These are phyloP conservation scores for Echites panduratus DNA, from an alignment of 257 asterid species.

Conservation along the genomic window DNA sequence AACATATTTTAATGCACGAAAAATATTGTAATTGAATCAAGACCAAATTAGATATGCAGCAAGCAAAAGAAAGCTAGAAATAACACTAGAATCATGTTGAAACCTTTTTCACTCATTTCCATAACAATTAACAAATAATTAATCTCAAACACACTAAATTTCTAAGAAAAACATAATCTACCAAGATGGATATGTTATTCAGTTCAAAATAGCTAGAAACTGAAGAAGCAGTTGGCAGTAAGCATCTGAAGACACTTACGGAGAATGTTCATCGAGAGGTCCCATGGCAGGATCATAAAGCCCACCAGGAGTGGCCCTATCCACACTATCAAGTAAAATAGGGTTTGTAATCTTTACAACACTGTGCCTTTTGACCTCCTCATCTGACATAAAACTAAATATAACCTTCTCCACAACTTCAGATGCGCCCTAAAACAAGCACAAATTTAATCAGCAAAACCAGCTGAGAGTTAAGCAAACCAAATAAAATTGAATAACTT, in stretches of 20 bases:
- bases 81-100: not conserved
- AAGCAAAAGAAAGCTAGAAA: not conserved
- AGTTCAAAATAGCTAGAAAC: not conserved
- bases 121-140: not conserved
- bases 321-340: slow-evolving; percentile 43
- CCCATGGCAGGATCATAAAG: slow-evolving; percentile 84
- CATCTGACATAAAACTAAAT: slow-evolving; percentile 63
- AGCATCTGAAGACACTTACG: slow-evolving; percentile 33
- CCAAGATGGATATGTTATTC: not conserved
- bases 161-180: not conserved
- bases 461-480: not conserved
- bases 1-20: not conserved
- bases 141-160: not conserved
- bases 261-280: slow-evolving; percentile 38
- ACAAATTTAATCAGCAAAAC: not conserved
- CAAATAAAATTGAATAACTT: not conserved
- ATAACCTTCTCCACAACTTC: slow-evolving; percentile 58
- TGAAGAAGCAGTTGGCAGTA: not conserved
- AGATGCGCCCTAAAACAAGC: slow-evolving; percentile 27
- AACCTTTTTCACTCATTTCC: not conserved
- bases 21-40: not conserved
- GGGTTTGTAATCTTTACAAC: slow-evolving; percentile 53
- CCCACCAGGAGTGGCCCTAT: slow-evolving; percentile 56
- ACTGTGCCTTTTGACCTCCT: slow-evolving; percentile 68
- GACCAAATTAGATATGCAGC: not conserved